Conservation (phyloP, 768 basidiomycete species). For the Suillus tomentosus region DNA sequence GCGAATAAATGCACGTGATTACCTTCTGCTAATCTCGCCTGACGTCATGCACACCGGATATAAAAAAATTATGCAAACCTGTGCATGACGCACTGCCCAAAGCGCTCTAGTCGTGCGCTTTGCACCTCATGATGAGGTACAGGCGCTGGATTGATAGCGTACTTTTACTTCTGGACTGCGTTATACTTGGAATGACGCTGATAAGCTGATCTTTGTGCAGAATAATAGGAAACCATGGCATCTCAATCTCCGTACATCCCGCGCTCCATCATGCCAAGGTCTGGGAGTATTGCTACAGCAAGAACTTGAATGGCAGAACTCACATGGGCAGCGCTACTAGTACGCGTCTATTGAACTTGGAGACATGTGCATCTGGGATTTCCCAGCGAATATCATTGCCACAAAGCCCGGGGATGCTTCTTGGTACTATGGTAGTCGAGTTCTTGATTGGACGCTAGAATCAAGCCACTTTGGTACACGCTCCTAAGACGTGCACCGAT, state of each 20-base stretch:
- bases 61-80: background rate
- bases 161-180: background rate
- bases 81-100: background rate
- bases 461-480: background rate
- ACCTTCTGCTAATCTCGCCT: background rate
- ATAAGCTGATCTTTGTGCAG: background rate
- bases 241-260: constrained; percentile 1
- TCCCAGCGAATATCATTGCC: background rate
- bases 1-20: background rate
- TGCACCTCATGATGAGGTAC: background rate
- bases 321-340: background rate
- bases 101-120: background rate
- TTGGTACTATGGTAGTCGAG: background rate
- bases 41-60: background rate
- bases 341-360: background rate
- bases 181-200: background rate
- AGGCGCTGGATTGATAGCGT: background rate
- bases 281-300: background rate
- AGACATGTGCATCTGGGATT: background rate
- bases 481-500: background rate
- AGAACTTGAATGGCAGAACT: background rate
- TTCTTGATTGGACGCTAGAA: background rate
- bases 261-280: background rate
- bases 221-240: too few species aligned
- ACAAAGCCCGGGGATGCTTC: background rate